A percentile compares a stretch with the other conserved stretches of the same genome.
phyloP scores from a whole-genome alignment of 1,284 basidiomycete species.

The Ganoderma resinaceum region DNA sequence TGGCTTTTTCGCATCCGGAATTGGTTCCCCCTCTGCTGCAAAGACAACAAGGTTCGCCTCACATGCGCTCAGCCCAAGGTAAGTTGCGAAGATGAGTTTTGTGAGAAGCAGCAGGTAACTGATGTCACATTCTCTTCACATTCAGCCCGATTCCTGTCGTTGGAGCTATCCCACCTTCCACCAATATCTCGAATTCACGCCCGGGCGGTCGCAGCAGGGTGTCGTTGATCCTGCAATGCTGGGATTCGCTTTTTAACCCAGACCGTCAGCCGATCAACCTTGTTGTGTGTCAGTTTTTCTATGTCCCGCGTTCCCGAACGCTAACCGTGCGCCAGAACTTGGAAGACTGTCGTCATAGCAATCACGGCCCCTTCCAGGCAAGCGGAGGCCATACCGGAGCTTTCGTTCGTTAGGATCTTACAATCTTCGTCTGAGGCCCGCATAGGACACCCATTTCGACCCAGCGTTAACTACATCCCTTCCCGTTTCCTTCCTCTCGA shows the following conservation, averaged over 20 bases:
- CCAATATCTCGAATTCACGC: not conserved
- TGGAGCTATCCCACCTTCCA: not conserved
- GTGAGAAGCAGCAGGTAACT: not conserved
- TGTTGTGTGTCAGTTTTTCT: not conserved
- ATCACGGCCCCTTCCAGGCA: not conserved
- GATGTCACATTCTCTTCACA: not conserved
- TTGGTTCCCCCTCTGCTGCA: not conserved
- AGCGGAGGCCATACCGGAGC: not conserved
- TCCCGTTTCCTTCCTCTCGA: no score
- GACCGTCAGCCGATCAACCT: not conserved
- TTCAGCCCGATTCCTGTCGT: not conserved
- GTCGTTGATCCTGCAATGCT: not conserved
- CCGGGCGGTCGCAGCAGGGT: not conserved
- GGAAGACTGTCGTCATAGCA: not conserved
- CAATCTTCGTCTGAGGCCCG: no score
- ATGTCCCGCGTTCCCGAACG: not conserved
- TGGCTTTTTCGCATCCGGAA: not conserved
- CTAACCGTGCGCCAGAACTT: not conserved
- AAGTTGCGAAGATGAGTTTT: not conserved
- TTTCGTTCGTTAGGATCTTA: not conserved
- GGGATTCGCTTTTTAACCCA: not conserved
- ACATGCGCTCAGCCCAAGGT: not conserved
- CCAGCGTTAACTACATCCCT: no score
- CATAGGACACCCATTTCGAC: no score
- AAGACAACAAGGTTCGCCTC: not conserved